Conservation (phyloP, 345 rosid species). For the Aquilaria sinensis region DNA sequence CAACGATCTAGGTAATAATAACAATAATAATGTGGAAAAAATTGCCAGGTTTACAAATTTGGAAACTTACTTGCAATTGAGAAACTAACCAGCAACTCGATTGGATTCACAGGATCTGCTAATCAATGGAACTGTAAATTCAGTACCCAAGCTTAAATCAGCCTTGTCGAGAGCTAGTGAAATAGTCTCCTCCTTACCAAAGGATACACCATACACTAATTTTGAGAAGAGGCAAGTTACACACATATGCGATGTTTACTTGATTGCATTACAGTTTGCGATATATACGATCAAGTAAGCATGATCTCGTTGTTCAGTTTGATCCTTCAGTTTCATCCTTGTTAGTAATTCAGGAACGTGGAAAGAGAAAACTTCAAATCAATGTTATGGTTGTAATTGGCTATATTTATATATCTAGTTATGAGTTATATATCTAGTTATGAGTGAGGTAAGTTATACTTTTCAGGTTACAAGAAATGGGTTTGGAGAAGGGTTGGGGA, state of each 20-base stretch:
- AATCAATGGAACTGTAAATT: conserved; percentile 53
- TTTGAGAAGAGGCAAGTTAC: conserved; percentile 46
- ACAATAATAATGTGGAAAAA: background rate
- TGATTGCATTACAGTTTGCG: too few species aligned
- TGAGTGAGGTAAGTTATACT: background rate
- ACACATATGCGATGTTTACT: too few species aligned
- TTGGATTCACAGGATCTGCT: conserved; percentile 49
- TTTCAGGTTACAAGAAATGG: conserved; percentile 41
- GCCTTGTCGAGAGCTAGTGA: conserved; percentile 48
- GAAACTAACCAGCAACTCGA: conserved; percentile 4
- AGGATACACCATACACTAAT: conserved; percentile 48
- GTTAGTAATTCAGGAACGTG: too few species aligned
- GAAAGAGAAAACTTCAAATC: too few species aligned
- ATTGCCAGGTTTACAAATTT: background rate
- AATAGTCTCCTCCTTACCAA: conserved; percentile 40
- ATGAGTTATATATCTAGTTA: too few species aligned
- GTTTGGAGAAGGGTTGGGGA: conserved; percentile 68
- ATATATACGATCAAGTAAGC: too few species aligned
- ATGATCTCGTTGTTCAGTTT: too few species aligned
- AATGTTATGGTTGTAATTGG: too few species aligned
- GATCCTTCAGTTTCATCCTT: too few species aligned
- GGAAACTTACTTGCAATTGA: background rate
- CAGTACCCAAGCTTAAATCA: conserved; percentile 55
- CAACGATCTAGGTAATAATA: conserved; percentile 2
- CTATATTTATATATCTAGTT: too few species aligned